A percentile compares a stretch with the other conserved stretches of the same genome.
These are phyloP conservation scores for Gynandropsis gynandra DNA, from an alignment of 345 rosid species.

Conservation along the genomic window DNA sequence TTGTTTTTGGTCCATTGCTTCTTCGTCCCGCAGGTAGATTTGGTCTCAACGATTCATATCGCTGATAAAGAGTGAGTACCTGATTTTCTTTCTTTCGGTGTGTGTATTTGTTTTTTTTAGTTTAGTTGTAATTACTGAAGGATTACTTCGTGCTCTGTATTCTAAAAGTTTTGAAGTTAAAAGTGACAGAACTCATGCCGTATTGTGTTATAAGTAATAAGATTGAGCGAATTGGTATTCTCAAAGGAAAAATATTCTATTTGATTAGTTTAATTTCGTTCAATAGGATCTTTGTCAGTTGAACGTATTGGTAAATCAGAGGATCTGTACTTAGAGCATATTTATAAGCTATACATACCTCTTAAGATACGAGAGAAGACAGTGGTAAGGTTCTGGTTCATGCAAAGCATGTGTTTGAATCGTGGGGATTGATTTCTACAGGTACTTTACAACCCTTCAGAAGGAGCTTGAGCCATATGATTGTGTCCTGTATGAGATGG, in stretches of 20 bases:
- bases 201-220: too few species aligned
- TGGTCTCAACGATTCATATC: slow-evolving; percentile 87
- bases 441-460: slow-evolving; percentile 76
- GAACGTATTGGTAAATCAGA: background rate
- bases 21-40: slow-evolving; percentile 62
- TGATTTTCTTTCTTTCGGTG: background rate
- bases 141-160: too few species aligned
- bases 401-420: background rate
- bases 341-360: too few species aligned
- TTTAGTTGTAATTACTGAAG: background rate
- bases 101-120: background rate
- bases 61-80: slow-evolving; percentile 77
- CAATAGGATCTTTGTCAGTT: background rate
- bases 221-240: background rate
- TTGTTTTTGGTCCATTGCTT: background rate
- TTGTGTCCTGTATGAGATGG: slow-evolving; percentile 91
- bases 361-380: background rate
- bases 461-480: slow-evolving; percentile 81
- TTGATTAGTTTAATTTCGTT: background rate
- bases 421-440: slow-evolving; percentile 13
- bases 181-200: too few species aligned
- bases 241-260: background rate
- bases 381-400: background rate
- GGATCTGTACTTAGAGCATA: too few species aligned
- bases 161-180: too few species aligned